A percentile compares a stretch with the other conserved stretches of the same genome.
These are phyloP conservation scores for Leishmania amazonensis DNA, from an alignment of 208 protist genomes.

Conservation along the genomic window DNA sequence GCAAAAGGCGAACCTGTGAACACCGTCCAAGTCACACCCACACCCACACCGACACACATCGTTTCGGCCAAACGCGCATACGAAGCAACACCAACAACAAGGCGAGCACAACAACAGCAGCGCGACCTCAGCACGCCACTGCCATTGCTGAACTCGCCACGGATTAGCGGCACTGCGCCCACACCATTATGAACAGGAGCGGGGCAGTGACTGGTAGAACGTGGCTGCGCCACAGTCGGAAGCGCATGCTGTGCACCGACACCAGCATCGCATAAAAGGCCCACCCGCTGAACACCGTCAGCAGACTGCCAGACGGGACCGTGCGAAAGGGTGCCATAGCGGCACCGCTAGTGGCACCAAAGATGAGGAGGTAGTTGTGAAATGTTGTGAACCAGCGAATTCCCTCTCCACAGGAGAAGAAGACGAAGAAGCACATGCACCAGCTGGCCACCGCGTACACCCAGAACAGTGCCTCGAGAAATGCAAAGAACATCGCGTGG, in stretches of 20 bases:
- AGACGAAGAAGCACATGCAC: constrained; percentile 91
- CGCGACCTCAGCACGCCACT: not conserved
- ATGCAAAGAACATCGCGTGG: constrained; percentile 25
- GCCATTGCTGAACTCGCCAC: not conserved
- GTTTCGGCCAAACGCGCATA: not conserved
- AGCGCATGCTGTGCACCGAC: constrained; percentile 71
- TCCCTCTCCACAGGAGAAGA: constrained; percentile 85
- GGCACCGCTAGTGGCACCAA: constrained; percentile 58
- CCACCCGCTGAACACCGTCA: constrained; percentile 73
- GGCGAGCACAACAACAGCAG: not conserved
- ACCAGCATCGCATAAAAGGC: constrained; percentile 83
- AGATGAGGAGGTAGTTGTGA: constrained; percentile 76
- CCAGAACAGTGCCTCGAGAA: constrained; percentile 57
- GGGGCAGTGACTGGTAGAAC: constrained; percentile 75
- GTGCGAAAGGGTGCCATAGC: constrained; percentile 46
- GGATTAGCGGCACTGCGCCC: constrained; percentile 24
- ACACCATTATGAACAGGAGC: constrained; percentile 36
- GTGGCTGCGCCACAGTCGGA: constrained; percentile 68
- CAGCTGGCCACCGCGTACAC: constrained; percentile 79
- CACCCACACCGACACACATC: not conserved
- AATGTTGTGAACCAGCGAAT: constrained; percentile 80
- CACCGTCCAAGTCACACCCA: not conserved
- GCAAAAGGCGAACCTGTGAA: not conserved
- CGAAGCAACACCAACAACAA: not conserved
- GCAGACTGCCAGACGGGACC: constrained; percentile 57